Evolutionary conservation across 805 yeast species (phyloP).

Genomic region (Hanseniaspora mollemarum): DNA sequence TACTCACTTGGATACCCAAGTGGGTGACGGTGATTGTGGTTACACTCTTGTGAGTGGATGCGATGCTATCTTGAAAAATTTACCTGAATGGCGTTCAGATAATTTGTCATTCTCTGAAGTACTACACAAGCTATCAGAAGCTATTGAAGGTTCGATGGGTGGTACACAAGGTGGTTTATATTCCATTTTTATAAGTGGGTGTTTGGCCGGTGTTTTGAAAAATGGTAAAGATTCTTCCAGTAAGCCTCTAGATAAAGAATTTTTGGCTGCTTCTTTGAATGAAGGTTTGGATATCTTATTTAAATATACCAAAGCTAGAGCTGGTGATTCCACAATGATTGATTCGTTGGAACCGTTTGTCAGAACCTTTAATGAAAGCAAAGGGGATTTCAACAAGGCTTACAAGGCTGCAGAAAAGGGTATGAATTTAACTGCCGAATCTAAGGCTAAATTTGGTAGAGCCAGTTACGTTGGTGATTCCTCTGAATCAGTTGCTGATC

Average conservation of each 20-base stretch:
- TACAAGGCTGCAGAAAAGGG: constrained; percentile 60
- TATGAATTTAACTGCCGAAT: constrained; percentile 59
- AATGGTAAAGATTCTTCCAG: constrained; percentile 20
- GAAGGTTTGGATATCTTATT: constrained; percentile 61
- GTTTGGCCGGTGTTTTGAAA: constrained; percentile 43
- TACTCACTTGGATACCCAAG: constrained; percentile 74
- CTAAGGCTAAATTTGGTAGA: constrained; percentile 83
- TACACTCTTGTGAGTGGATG: constrained; percentile 80
- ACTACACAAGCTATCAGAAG: constrained; percentile 56
- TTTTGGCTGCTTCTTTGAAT: constrained; percentile 40
- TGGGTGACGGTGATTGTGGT: constrained; percentile 97
- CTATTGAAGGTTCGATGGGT: constrained; percentile 88
- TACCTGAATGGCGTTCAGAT: constrained; percentile 34
- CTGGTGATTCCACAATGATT: constrained; percentile 78
- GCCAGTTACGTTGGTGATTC: constrained; percentile 85
- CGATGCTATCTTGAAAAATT: constrained; percentile 48
- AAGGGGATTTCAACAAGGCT: constrained; percentile 45
- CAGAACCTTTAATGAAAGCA: constrained; percentile 41
- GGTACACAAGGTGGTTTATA: constrained; percentile 94
- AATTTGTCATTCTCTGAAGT: constrained; percentile 42
- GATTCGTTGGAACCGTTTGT: constrained; percentile 86
- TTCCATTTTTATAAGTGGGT: constrained; percentile 71
- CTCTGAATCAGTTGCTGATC: constrained; percentile 59
- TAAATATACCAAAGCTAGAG: constrained; percentile 79
- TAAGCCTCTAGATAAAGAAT: constrained; percentile 26